phyloP scores from a whole-genome alignment of 106 monocot genomes.

The Platanthera guangdongensis region DNA sequence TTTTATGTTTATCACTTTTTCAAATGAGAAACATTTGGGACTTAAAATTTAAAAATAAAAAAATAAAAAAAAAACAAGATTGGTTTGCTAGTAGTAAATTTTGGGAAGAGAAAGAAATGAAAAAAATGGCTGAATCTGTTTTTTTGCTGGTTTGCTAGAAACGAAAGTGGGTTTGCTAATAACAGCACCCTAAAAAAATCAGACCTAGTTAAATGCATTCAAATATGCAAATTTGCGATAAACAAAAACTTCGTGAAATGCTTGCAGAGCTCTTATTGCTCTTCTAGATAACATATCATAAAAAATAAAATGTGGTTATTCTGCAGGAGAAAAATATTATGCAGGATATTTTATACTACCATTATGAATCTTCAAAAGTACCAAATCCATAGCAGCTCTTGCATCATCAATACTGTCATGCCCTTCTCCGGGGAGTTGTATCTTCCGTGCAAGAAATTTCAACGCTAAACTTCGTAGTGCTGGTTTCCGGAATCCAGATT shows the following conservation, averaged over 20 bases:
- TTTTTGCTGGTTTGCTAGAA: too few relatives aligned
- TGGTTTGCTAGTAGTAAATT: too few relatives aligned
- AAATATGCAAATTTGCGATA: neutral
- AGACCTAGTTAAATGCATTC: neutral
- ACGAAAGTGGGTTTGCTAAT: too few relatives aligned
- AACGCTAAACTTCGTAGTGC: slow-evolving; percentile 60
- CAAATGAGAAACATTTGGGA: too few relatives aligned
- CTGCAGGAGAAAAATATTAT: neutral
- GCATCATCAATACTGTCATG: slow-evolving; percentile 98
- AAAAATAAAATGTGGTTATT: neutral
- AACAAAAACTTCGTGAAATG: neutral
- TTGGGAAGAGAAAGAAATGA: too few relatives aligned
- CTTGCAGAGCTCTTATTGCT: neutral
- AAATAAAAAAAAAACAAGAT: too few relatives aligned
- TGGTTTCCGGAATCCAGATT: slow-evolving; percentile 32
- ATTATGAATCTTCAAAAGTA: slow-evolving; percentile 62
- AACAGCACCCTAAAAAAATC: too few relatives aligned
- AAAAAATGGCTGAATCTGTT: too few relatives aligned
- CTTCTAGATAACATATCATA: neutral
- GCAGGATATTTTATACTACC: slow-evolving; percentile 27
- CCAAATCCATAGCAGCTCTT: slow-evolving; percentile 83
- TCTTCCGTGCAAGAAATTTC: slow-evolving; percentile 66
- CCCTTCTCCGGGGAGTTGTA: slow-evolving; percentile 60
- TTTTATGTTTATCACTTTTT: too few relatives aligned
- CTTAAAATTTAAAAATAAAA: too few relatives aligned